Base-by-base conservation (phyloP, 1,139 yeast species). In the Martiniozyma asiatica region DNA sequence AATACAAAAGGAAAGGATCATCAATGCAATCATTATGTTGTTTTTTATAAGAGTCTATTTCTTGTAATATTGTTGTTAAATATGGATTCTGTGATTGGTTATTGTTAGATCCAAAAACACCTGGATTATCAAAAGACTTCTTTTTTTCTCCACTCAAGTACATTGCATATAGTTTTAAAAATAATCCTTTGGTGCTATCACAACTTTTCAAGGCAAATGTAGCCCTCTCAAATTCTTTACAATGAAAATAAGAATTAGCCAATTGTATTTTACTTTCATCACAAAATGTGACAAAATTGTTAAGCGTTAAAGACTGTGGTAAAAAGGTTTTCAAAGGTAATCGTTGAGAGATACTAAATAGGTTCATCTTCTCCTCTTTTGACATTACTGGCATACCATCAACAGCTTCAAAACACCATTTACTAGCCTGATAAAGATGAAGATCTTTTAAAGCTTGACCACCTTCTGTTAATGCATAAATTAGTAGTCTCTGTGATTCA, bases 161-260 rank as follows among this genome's bases (percentile, higher is more conserved):
- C 43, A 65, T 60, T 13, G 94, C 60, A 48, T 87, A 87, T 10
- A 81, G 56, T 29, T 73, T 58, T 22, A 85, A 52, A 46, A 87
- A 89, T 27, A 64, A 42, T 10, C 81, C 73, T 33, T 66, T 62
- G 2, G 75, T 66, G 36, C 74, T 65, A 18, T 48, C 53, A 28
- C 76, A 69, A 19, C 63, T 63, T 34, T 61, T 61, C 36, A 87
- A 56, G 13, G 64, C 63, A 42, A 64, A 60, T 2, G 81, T 73
- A 36, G 92, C 81, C 20, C 98, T 58, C 36, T 78, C 92, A 48
- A 77, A 87, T 50, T 89, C 98, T 44, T 80, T 77, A 47, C 87
- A 73, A 45, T 73, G 78, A 58, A 89, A 84, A 45, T 80, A 77
- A 0, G 82, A 53, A 35, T 73, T 72, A 1, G 93, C 96, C 18